phyloP scores from a whole-genome alignment of 164 flowering plant genomes.

The Dillenia suffruticosa region DNA sequence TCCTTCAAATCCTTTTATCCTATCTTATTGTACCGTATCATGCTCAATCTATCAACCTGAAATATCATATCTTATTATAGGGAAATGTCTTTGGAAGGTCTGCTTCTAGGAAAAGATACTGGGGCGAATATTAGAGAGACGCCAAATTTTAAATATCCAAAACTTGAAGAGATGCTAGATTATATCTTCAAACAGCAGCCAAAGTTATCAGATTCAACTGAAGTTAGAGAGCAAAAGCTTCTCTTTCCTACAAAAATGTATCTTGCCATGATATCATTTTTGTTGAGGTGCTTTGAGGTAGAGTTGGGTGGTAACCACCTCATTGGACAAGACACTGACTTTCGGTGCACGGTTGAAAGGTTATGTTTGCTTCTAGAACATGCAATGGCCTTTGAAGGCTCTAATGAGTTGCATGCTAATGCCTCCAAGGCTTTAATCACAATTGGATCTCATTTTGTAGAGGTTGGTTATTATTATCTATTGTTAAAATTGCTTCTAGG shows the following conservation, averaged over 20 bases:
- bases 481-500: neutral
- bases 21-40: too few relatives aligned
- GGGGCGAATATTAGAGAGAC: conserved; percentile 22
- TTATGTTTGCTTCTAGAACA: conserved; percentile 79
- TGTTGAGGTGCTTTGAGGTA: conserved; percentile 75
- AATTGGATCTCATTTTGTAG: conserved; percentile 62
- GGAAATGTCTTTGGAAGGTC: conserved; percentile 94
- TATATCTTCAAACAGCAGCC: conserved; percentile 78
- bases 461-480: conserved; percentile 38
- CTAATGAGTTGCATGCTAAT: conserved; percentile 85
- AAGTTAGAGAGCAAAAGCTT: conserved; percentile 57
- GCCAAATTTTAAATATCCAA: conserved; percentile 47
- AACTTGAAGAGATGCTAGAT: conserved; percentile 59
- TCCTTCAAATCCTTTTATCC: too few relatives aligned
- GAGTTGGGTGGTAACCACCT: conserved; percentile 33
- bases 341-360: conserved; percentile 45
- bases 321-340: conserved; percentile 25
- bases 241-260: conserved; percentile 76
- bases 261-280: conserved; percentile 72
- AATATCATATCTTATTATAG: conserved; percentile 24
- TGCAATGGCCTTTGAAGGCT: conserved; percentile 91
- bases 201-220: conserved; percentile 46
- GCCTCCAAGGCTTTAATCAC: conserved; percentile 72
- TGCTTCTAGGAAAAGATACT: conserved; percentile 53
- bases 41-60: too few relatives aligned